Conservation (phyloP, 192 early-diverging fungal genomes). For the Coemansia sp. region DNA sequence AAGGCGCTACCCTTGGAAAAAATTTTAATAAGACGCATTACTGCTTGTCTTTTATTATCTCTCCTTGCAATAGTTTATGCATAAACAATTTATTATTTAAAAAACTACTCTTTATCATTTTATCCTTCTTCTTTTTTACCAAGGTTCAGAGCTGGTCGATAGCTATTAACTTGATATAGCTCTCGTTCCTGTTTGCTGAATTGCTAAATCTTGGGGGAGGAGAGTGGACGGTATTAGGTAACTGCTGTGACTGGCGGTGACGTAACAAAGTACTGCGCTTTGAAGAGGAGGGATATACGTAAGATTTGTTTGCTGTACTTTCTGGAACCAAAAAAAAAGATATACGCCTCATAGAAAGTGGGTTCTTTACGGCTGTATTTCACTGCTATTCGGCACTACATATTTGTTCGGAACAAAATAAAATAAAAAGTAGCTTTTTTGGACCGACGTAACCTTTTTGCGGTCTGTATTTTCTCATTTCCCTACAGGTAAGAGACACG, state of each 20-base stretch:
- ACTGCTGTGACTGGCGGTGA: slow-evolving; percentile 7
- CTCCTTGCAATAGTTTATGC: not conserved
- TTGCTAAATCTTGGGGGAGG: not conserved
- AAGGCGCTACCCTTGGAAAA: too few species aligned
- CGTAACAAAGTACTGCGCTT: not conserved
- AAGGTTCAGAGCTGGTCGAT: not conserved
- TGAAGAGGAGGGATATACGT: not conserved
- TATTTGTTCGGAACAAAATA: not conserved
- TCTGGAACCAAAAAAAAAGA: not conserved
- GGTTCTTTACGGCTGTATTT: not conserved
- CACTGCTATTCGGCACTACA: not conserved
- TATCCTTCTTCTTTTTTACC: not conserved
- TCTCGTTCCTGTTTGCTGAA: not conserved
- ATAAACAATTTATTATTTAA: too few species aligned
- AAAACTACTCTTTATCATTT: not conserved
- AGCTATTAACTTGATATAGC: not conserved
- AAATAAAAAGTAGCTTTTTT: not conserved
- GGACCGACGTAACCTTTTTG: not conserved
- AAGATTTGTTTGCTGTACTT: not conserved
- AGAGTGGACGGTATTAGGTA: not conserved
- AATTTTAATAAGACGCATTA: not conserved
- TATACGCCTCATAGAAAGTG: not conserved
- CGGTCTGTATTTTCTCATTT: not conserved
- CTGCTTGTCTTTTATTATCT: slow-evolving; percentile 4
- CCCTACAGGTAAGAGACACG: not conserved